These are phyloP conservation scores for Aspergillus tanneri DNA, from an alignment of 2,329 filamentous ascomycete genomes.

Conservation along the genomic window DNA sequence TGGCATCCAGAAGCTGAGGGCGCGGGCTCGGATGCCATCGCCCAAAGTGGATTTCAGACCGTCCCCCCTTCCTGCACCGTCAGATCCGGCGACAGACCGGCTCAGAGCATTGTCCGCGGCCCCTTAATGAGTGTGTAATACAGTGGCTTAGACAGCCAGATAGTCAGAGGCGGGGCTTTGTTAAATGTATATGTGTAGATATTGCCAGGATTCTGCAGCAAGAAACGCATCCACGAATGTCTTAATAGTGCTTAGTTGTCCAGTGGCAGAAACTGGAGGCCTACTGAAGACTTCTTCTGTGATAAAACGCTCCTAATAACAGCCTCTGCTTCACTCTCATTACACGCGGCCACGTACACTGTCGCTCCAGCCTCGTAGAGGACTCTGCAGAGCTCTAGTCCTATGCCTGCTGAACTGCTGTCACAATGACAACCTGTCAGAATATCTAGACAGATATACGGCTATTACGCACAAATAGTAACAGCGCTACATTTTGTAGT, in stretches of 20 bases:
- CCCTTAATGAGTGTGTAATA: not conserved
- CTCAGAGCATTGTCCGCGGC: not conserved
- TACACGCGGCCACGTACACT: conserved; percentile 6
- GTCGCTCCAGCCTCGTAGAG: conserved; percentile 3
- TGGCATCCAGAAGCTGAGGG: conserved; percentile 1
- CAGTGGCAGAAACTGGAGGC: not conserved
- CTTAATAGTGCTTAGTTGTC: not conserved
- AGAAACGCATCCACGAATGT: not conserved
- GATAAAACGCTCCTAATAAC: conserved; percentile 1
- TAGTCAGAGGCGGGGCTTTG: not conserved
- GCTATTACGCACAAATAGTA: no score
- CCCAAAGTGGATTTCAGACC: conserved; percentile 3
- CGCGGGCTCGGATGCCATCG: not conserved
- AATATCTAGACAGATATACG: no score
- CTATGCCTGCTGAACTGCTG: not conserved
- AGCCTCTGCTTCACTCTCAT: conserved; percentile 1
- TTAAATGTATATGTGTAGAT: conserved; percentile 1
- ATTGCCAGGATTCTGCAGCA: conserved; percentile 4
- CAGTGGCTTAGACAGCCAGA: not conserved
- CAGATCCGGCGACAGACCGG: not conserved
- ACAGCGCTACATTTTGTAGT: no score
- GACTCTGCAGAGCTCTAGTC: not conserved
- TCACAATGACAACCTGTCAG: no score
- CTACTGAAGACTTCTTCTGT: not conserved
- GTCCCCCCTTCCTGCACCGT: not conserved